Percentiles rank a stretch among this genome's conserved stretches.
phyloP scores from a whole-genome alignment of 129 eudicot genomes.

The Escallonia herrerae region DNA sequence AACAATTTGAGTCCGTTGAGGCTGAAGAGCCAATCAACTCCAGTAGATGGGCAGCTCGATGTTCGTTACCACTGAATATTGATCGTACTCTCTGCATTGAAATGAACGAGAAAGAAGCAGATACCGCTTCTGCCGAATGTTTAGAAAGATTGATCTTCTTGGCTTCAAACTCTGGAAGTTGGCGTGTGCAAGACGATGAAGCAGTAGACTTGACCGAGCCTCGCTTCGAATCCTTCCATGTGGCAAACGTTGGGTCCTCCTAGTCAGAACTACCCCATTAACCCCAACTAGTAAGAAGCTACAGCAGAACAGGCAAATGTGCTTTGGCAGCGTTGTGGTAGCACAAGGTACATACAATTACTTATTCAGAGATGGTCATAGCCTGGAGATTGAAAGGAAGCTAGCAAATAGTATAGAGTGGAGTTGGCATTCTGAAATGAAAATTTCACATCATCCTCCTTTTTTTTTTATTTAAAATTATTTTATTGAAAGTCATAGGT shows the following conservation, averaged over 20 bases:
- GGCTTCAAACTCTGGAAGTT: slow-evolving; percentile 23
- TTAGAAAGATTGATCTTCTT: slow-evolving; percentile 22
- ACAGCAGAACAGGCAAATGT: background rate
- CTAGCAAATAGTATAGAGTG: too few species aligned
- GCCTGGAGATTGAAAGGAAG: too few species aligned
- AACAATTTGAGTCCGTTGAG: slow-evolving; percentile 31
- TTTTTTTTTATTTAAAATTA: too few species aligned
- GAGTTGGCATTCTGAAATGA: too few species aligned
- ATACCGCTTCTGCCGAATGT: slow-evolving; percentile 16
- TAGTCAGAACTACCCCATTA: background rate
- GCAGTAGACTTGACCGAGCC: slow-evolving; percentile 73
- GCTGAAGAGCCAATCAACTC: slow-evolving; percentile 35
- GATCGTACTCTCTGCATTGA: slow-evolving; percentile 15
- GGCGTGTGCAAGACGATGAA: slow-evolving; percentile 34
- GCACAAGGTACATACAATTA: too few species aligned
- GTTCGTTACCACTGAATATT: slow-evolving; percentile 25
- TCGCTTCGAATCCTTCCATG: slow-evolving; percentile 60
- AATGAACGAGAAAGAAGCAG: slow-evolving; percentile 11
- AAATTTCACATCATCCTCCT: too few species aligned
- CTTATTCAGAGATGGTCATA: too few species aligned
- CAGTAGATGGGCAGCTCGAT: slow-evolving; percentile 33
- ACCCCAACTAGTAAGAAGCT: slow-evolving; percentile 3
- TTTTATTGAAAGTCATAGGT: too few species aligned
- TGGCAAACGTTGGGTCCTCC: slow-evolving; percentile 29
- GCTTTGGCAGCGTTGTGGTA: too few species aligned